Evolutionary conservation across 2,329 filamentous ascomycete species (phyloP), one percentile per base, ranked within the genome.

Genomic region (Colletotrichum orchidophilum): DNA sequence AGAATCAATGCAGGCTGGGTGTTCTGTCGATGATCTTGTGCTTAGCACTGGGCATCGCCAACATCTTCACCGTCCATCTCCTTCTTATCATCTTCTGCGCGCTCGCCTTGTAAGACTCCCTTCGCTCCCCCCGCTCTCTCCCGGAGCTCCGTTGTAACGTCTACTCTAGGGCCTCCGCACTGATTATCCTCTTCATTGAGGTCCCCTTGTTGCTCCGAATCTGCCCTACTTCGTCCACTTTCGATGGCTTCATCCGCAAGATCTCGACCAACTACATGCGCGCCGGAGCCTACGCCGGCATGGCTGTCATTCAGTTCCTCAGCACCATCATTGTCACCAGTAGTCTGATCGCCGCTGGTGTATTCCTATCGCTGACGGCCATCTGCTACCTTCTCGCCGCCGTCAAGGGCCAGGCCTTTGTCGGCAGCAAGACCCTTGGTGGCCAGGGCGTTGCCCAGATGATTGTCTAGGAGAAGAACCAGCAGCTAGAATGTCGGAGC

Each of bases 221-320:
- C 85, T 99, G 96, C 86, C 96, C 96, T 70, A 99, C 96, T 6
- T 98, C 96, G 15, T 83, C 92, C 74, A 91, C 89, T 75, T 99
- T 99, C 84, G 96, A 99, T 82, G 86, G 85, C 75, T 92, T 95
- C 80, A 96, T 99, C 82, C 95, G 96, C 83, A 92, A 90, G 78
- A 94, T 99, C 86, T 94, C 94, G 74, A 97, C 95, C 71, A 98
- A 98, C 87, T 98, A 95, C 86, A 97, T 96, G 92, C 95, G 96
- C 83, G 96, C 96, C 24, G 93, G 86, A 69, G 92, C 97, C 80
- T 99, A 99, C 83, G 83, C 84, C 69, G 84, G 90, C 80, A 96
- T 98, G 93, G 93, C 90, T 76, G 79, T 92, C 61, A 82, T 97
- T 55, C 95, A 98, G 83, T 98, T 94, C 90, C 84, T 97, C 70